phyloP scores from a whole-genome alignment of 768 basidiomycete genomes.

The Leccinum sublutescens region DNA sequence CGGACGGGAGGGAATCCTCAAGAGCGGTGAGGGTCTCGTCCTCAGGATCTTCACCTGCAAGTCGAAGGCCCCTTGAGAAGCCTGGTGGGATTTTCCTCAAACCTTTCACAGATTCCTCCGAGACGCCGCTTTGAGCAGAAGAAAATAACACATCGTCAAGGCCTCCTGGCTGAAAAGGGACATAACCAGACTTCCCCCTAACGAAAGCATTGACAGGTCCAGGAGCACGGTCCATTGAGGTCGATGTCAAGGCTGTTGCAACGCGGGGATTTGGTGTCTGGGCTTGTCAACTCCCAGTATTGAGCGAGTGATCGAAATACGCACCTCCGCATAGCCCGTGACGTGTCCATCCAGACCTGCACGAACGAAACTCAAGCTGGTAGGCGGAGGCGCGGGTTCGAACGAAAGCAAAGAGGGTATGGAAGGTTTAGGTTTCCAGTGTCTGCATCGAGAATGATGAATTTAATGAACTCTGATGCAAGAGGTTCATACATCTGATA shows the following conservation, averaged over 20 bases:
- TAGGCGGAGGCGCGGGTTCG: conserved; percentile 73
- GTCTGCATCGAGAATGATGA: conserved; percentile 41
- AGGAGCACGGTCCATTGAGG: conserved; percentile 81
- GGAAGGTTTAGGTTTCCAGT: conserved; percentile 65
- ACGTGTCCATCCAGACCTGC: conserved; percentile 78
- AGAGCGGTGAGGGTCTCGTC: conserved; percentile 42
- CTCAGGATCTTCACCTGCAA: conserved; percentile 56
- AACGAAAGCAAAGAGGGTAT: conserved; percentile 63
- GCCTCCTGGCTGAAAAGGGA: conserved; percentile 95
- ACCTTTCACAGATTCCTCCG: conserved; percentile 39
- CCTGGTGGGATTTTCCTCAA: conserved; percentile 80
- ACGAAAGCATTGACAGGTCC: conserved; percentile 81
- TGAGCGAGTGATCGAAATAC: conserved; percentile 14
- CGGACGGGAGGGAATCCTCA: conserved; percentile 17
- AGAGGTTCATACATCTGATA: conserved; percentile 74
- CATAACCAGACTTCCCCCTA: conserved; percentile 87
- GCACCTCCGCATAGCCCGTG: conserved; percentile 78
- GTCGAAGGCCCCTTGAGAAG: conserved; percentile 72
- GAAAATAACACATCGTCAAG: conserved; percentile 60
- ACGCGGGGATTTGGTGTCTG: conserved; percentile 56
- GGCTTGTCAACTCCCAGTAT: conserved; percentile 7
- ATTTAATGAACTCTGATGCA: conserved; percentile 8
- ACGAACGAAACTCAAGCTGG: conserved; percentile 69
- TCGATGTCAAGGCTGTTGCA: conserved; percentile 78
- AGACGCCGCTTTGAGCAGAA: conserved; percentile 27